These are phyloP conservation scores for Hirsutella rhossiliensis DNA, from an alignment of 2,329 filamentous ascomycete species.

Conservation along the genomic window DNA sequence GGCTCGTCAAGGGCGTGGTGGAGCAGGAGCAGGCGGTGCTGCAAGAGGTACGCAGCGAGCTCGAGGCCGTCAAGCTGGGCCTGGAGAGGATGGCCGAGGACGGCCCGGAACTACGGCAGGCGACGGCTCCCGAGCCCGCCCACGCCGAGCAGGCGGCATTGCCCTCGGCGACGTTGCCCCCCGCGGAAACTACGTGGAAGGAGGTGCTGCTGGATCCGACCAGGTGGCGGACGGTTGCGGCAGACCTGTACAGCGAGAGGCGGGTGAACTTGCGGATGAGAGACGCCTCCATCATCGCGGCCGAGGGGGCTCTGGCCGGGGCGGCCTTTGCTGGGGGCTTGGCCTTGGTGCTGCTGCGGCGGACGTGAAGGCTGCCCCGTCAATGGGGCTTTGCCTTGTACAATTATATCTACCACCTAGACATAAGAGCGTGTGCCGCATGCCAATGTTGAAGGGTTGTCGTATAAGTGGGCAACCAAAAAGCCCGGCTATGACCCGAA, in stretches of 20 bases:
- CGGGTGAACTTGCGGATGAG: slow-evolving; percentile 51
- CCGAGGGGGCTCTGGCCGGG: slow-evolving; percentile 57
- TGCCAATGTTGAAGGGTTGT: too few relatives aligned
- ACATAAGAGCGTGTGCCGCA: too few relatives aligned
- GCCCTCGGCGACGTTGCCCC: not conserved
- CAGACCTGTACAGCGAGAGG: slow-evolving; percentile 55
- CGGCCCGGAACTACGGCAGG: not conserved
- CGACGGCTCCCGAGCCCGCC: not conserved
- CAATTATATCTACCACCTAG: not conserved
- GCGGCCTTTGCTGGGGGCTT: slow-evolving; percentile 46
- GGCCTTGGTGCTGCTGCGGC: slow-evolving; percentile 32
- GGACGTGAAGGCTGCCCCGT: slow-evolving; percentile 6
- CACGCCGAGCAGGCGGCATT: not conserved
- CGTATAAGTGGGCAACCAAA: too few relatives aligned
- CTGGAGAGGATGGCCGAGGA: slow-evolving; percentile 13
- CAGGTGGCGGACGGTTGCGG: slow-evolving; percentile 34
- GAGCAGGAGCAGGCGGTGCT: slow-evolving; percentile 56
- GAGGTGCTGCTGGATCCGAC: slow-evolving; percentile 27
- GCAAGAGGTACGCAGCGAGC: slow-evolving; percentile 33
- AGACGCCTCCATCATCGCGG: slow-evolving; percentile 56
- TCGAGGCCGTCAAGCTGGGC: slow-evolving; percentile 20
- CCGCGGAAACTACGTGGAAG: slow-evolving; percentile 23
- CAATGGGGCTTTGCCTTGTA: not conserved
- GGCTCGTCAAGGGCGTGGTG: slow-evolving; percentile 73
- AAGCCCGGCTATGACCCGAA: too few relatives aligned